Evolutionary conservation across 148 eudicot species (phyloP), one percentile per base, ranked within the genome.

Genomic region (Spergularia marina): DNA sequence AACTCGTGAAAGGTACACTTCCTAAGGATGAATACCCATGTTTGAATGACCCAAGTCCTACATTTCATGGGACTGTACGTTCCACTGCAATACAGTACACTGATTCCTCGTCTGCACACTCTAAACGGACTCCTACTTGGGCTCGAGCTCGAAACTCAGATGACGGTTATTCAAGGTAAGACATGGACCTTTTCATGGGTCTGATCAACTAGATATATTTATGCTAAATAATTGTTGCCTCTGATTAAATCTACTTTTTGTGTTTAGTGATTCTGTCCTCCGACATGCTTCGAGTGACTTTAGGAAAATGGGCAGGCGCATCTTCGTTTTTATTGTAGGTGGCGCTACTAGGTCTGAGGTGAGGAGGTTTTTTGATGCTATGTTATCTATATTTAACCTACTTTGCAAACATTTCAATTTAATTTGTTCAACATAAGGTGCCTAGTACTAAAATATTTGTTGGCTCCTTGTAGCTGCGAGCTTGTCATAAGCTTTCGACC

Each of bases 341-440:
- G 96, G 97, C 62, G 98, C 97, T 72, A 92, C 96, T 70, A 83
- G 98, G 64, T 92, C 97, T 44, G 97, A 95, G 97, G 98, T 90
- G 83, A 61, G 76, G 81, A 23, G 62, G 15, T 21, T 62, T 51
- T 20, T n/a, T n/a, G 2, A 14, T n/a, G 51, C 69, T 9, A 13
- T 72, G 52, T 70, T 53, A 39, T 49, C 60, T 68, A 18, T 39
- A 36, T 47, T 12, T 39, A 23, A 62, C 36, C 21, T 25, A 66
- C 54, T 53, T 2, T 54, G 52, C 36, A 51, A 41, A 40, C 44
- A 18, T 44, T 10, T 12, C 8, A 40, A 3, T 4, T 17, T 16
- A 40, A 65, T 16, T 2, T n/a, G n/a, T 30, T 30, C 12, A 65
- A 16, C 14, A 21, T 18, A 49, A 49, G 6, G 36, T 14, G 10